These are phyloP conservation scores for Areca catechu DNA, from an alignment of 176 grass and related monocot species.

Conservation along the genomic window DNA sequence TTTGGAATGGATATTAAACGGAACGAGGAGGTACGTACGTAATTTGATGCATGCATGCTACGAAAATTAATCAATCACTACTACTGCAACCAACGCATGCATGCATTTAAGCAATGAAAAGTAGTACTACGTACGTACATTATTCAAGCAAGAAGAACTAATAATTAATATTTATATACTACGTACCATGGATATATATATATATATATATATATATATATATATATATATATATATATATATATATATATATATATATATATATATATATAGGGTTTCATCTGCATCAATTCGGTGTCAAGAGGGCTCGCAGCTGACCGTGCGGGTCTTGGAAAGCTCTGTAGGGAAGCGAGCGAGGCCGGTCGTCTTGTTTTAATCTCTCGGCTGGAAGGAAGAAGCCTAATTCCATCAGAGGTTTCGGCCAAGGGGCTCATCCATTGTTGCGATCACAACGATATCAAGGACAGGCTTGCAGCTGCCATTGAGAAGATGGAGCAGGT, in stretches of 20 bases:
- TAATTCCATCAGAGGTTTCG: too few relatives aligned
- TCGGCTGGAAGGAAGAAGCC: too few relatives aligned
- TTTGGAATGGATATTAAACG: conserved; percentile 9
- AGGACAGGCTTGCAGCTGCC: not conserved
- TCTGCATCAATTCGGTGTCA: conserved; percentile 2
- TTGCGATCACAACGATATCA: not conserved
- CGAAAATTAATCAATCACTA: too few relatives aligned
- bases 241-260: not conserved
- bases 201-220: not conserved
- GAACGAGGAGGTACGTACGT: conserved; percentile 17
- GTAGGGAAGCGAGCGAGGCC: not conserved
- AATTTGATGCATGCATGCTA: not conserved
- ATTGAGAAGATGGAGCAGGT: conserved; percentile 1
- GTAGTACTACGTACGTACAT: too few relatives aligned
- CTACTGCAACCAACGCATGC: too few relatives aligned
- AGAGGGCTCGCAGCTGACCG: conserved; percentile 3
- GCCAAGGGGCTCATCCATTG: too few relatives aligned
- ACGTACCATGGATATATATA: too few relatives aligned
- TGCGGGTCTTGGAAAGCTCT: not conserved
- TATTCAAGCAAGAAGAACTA: too few relatives aligned
- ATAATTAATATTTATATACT: not conserved
- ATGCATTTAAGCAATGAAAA: too few relatives aligned
- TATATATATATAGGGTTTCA: conserved; percentile 1
- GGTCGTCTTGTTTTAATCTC: too few relatives aligned
- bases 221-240: not conserved